A percentile compares a stretch with the other conserved stretches of the same genome.
Evolutionary conservation across 1,139 yeast genomes (phyloP).

Genomic region (Kodamaea arcana): DNA sequence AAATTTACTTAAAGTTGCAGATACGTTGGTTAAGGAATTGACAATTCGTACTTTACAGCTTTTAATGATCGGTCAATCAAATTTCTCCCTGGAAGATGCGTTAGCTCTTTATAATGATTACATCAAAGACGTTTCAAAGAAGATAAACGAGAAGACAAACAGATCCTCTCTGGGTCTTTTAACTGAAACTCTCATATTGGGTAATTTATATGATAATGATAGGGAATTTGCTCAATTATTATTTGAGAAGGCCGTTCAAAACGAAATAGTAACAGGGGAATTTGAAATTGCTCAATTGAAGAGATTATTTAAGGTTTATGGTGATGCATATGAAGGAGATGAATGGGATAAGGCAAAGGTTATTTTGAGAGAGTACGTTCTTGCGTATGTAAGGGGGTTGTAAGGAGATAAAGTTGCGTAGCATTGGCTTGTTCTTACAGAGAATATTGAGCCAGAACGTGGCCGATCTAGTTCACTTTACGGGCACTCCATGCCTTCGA

Average conservation of each 20-base stretch:
- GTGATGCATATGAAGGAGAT: constrained; percentile 43
- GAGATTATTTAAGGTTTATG: constrained; percentile 50
- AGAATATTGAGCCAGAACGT: too few species aligned
- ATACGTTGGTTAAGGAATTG: constrained; percentile 36
- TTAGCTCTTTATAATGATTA: constrained; percentile 52
- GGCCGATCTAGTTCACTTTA: too few species aligned
- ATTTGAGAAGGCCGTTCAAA: constrained; percentile 51
- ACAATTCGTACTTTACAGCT: constrained; percentile 36
- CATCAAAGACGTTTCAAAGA: constrained; percentile 34
- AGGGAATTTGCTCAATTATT: constrained; percentile 60
- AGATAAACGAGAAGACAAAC: constrained; percentile 29
- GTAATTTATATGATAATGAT: constrained; percentile 48
- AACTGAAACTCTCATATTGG: constrained; percentile 51
- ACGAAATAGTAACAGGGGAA: constrained; percentile 38
- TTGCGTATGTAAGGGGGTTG: constrained; percentile 11
- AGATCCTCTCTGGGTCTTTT: constrained; percentile 46
- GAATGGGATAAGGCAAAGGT: constrained; percentile 30
- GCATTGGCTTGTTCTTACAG: too few species aligned
- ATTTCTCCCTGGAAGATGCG: constrained; percentile 41
- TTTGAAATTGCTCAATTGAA: constrained; percentile 43
- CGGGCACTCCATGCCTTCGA: too few species aligned
- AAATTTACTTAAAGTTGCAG: constrained; percentile 38
- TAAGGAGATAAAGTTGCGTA: constrained; percentile 6
- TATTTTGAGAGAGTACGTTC: constrained; percentile 14
- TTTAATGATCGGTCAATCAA: constrained; percentile 45